Evolutionary conservation across 164 flowering plant genomes (phyloP).

Genomic region (Magnolia kwangsiensis): DNA sequence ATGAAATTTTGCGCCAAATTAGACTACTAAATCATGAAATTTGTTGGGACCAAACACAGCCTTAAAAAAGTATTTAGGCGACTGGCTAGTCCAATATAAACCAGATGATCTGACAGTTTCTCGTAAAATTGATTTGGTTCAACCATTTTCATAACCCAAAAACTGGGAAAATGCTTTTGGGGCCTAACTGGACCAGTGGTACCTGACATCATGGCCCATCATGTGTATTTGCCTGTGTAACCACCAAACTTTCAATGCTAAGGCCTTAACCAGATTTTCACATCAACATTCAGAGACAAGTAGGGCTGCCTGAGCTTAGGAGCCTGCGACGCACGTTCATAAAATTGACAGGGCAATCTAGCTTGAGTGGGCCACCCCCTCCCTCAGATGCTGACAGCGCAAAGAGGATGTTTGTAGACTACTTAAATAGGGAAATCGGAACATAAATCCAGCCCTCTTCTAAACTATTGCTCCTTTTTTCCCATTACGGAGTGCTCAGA

Average conservation of each 20-base stretch:
- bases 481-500: neutral
- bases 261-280: constrained; percentile 22
- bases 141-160: no score
- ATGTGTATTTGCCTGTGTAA: no score
- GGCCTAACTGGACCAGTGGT: no score
- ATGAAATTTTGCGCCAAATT: no score
- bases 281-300: constrained; percentile 54
- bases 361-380: constrained; percentile 97
- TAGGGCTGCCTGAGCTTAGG: constrained; percentile 88
- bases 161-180: neutral
- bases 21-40: no score
- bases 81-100: neutral
- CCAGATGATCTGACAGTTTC: neutral
- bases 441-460: constrained; percentile 24
- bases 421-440: constrained; percentile 81
- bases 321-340: constrained; percentile 78
- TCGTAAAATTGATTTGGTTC: neutral
- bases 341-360: constrained; percentile 82
- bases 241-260: neutral
- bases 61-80: no score
- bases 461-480: neutral
- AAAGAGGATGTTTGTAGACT: constrained; percentile 92
- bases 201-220: no score
- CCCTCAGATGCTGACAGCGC: constrained; percentile 90
- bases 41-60: no score